Percentiles rank a stretch among this genome's conserved stretches.
phyloP scores from a whole-genome alignment of 345 rosid species.

The Aquilaria yunnanensis region DNA sequence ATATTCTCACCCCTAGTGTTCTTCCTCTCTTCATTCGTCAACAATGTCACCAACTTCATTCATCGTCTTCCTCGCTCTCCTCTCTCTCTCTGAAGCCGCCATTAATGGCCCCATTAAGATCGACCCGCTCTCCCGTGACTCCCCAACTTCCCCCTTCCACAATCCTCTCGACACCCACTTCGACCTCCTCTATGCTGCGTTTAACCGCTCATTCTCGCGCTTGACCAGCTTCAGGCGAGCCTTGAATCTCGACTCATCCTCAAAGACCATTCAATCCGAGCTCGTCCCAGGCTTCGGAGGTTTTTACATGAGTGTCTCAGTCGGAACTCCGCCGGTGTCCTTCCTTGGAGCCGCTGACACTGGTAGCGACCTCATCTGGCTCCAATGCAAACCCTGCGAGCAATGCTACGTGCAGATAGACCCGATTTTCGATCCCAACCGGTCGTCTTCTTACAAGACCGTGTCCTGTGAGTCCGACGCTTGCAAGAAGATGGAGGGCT shows the following conservation, averaged over 20 bases:
- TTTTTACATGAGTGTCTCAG: slow-evolving; percentile 43
- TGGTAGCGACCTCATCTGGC: slow-evolving; percentile 59
- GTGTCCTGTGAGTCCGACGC: slow-evolving; percentile 28
- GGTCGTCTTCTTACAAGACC: slow-evolving; percentile 35
- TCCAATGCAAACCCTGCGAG: slow-evolving; percentile 57
- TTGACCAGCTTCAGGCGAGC: slow-evolving; percentile 20
- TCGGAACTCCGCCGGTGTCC: slow-evolving; percentile 45
- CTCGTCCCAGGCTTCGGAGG: slow-evolving; percentile 35
- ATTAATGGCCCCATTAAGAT: slow-evolving; percentile 17
- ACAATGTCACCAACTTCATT: too few relatives aligned
- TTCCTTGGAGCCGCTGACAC: slow-evolving; percentile 48
- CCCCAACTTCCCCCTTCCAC: slow-evolving; percentile 44
- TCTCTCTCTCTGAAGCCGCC: slow-evolving; percentile 26
- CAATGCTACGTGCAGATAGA: slow-evolving; percentile 39
- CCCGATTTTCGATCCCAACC: slow-evolving; percentile 38
- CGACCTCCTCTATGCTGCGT: slow-evolving; percentile 34
- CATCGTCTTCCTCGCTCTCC: slow-evolving; percentile 1
- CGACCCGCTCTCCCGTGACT: slow-evolving; percentile 52
- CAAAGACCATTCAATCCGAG: slow-evolving; percentile 28
- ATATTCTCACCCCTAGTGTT: too few relatives aligned
- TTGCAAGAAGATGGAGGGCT: slow-evolving; percentile 20
- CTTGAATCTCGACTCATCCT: background rate
- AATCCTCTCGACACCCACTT: slow-evolving; percentile 22
- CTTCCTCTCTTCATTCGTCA: too few relatives aligned
- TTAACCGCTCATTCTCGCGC: slow-evolving; percentile 44